phyloP scores from a whole-genome alignment of 495 filamentous ascomycete species.

The Penicillium paradoxum region DNA sequence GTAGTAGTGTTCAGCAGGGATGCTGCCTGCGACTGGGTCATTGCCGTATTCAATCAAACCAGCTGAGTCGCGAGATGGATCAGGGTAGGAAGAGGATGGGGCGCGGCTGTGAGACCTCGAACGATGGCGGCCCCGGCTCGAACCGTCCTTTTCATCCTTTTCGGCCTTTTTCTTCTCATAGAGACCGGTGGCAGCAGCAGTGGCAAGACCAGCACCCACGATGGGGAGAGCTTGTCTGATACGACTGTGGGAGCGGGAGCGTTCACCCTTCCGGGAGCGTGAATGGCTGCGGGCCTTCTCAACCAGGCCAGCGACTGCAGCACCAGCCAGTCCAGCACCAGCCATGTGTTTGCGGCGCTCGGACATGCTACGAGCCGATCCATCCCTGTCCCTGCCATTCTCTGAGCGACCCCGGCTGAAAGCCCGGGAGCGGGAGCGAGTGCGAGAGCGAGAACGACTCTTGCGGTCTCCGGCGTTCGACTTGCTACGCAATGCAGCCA shows the following conservation, averaged over 20 bases:
- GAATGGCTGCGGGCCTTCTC: slow-evolving; percentile 72
- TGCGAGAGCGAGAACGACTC: slow-evolving; percentile 61
- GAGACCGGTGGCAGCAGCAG: slow-evolving; percentile 71
- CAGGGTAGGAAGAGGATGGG: slow-evolving; percentile 48
- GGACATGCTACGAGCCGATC: slow-evolving; percentile 41
- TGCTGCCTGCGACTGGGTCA: slow-evolving; percentile 53
- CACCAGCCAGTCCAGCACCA: slow-evolving; percentile 72
- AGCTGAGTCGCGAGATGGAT: slow-evolving; percentile 53
- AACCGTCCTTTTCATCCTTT: slow-evolving; percentile 50
- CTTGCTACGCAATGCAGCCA: slow-evolving; percentile 64
- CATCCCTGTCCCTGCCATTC: slow-evolving; percentile 34
- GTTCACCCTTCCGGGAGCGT: slow-evolving; percentile 48
- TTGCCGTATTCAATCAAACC: slow-evolving; percentile 80
- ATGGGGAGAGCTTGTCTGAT: slow-evolving; percentile 59
- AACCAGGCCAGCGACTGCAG: slow-evolving; percentile 70
- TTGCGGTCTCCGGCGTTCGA: slow-evolving; percentile 63
- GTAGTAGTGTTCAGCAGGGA: slow-evolving; percentile 47
- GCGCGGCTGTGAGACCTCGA: slow-evolving; percentile 55
- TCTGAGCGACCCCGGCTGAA: slow-evolving; percentile 38
- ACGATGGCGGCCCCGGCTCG: slow-evolving; percentile 44
- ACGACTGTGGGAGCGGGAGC: slow-evolving; percentile 54
- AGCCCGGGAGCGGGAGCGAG: slow-evolving; percentile 28
- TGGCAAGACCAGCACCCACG: slow-evolving; percentile 69
- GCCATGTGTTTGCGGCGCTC: slow-evolving; percentile 66
- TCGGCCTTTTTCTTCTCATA: slow-evolving; percentile 74